A percentile compares a stretch with the other conserved stretches of the same genome.
Conservation (phyloP, 169 alveolate genomes). For the Plasmodium yoelii region DNA sequence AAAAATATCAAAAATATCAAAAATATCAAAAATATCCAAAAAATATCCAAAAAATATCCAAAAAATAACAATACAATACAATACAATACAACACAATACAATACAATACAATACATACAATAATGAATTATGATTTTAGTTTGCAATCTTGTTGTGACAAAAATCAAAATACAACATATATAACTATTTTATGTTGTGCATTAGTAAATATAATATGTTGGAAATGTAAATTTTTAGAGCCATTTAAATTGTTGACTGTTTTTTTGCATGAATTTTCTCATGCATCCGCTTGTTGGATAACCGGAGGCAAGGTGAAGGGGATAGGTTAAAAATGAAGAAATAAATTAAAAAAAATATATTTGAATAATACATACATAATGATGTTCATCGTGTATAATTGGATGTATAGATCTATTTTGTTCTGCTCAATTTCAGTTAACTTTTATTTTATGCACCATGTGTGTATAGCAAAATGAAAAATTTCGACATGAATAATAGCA, state of each 20-base stretch:
- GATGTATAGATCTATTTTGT: no score
- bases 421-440: no score
- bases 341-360: background rate
- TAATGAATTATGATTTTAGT: constrained; percentile 58
- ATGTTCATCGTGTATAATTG: no score
- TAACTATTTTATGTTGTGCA: constrained; percentile 29
- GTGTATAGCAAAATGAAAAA: background rate
- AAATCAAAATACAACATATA: constrained; percentile 56
- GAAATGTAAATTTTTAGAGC: constrained; percentile 78
- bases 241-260: constrained; percentile 82
- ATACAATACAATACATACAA: no score
- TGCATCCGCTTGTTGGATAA: constrained; percentile 85
- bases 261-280: constrained; percentile 85
- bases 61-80: no score
- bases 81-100: no score
- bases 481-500: background rate
- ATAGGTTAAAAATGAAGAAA: constrained; percentile 77
- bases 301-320: constrained; percentile 84
- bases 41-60: no score
- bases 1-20: no score
- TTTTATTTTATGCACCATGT: background rate
- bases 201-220: constrained; percentile 48
- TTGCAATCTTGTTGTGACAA: constrained; percentile 53
- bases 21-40: no score
- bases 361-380: background rate